Percentiles rank a stretch among this genome's conserved stretches.
Evolutionary conservation across 2,329 filamentous ascomycete species (phyloP).

Genomic region (Paracoccidioides lutzii): DNA sequence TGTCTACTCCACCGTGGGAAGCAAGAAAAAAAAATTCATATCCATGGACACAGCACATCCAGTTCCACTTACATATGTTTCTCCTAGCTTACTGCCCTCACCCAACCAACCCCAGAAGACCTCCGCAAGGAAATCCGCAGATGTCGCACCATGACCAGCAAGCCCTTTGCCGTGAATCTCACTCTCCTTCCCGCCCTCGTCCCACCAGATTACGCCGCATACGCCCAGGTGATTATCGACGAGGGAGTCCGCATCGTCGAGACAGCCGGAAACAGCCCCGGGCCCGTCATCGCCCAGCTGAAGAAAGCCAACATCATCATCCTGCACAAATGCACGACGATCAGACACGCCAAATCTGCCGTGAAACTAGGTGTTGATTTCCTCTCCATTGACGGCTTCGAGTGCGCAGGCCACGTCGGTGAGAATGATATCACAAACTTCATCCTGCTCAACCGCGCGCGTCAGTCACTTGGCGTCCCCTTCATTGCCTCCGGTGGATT

Average conservation of each 20-base stretch:
- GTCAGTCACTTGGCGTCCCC: constrained; percentile 68
- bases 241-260: constrained; percentile 87
- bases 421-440: constrained; percentile 43
- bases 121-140: constrained; percentile 85
- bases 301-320: constrained; percentile 69
- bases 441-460: constrained; percentile 63
- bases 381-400: constrained; percentile 91
- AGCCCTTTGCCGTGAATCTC: constrained; percentile 78
- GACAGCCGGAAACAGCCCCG: constrained; percentile 81
- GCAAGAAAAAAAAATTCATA: neutral
- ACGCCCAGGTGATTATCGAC: constrained; percentile 84
- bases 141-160: constrained; percentile 57
- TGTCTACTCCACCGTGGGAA: neutral
- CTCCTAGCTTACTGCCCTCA: constrained; percentile 47
- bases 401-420: constrained; percentile 64
- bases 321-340: constrained; percentile 95
- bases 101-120: constrained; percentile 81
- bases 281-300: constrained; percentile 76
- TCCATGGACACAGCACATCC: neutral
- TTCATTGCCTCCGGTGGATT: constrained; percentile 97
- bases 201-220: constrained; percentile 83
- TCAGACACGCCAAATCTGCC: constrained; percentile 81
- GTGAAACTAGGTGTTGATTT: constrained; percentile 95
- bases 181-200: constrained; percentile 83
- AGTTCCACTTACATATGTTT: neutral